Conservation (phyloP, 164 flowering plant species). For the Cinnamomum chago region DNA sequence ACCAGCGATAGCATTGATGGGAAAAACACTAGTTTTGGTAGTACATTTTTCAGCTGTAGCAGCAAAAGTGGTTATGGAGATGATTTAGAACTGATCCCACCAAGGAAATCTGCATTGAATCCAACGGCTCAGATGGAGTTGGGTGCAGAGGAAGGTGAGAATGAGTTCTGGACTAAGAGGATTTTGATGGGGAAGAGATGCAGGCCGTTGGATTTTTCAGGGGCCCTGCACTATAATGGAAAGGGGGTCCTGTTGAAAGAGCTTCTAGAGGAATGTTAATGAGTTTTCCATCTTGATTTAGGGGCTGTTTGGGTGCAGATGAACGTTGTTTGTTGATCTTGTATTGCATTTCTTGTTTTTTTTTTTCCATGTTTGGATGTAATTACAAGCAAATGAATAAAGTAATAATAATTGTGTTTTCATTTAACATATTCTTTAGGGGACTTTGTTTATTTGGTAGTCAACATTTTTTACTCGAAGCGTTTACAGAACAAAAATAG, state of each 20-base stretch:
- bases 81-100: not conserved
- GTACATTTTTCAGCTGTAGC: not conserved
- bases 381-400: too few relatives aligned
- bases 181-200: constrained; percentile 60
- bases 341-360: too few relatives aligned
- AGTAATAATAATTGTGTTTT: too few relatives aligned
- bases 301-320: too few relatives aligned
- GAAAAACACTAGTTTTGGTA: not conserved
- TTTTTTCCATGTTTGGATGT: too few relatives aligned
- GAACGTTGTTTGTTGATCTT: too few relatives aligned
- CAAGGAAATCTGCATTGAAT: constrained; percentile 1
- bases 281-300: not conserved
- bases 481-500: too few relatives aligned
- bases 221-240: constrained; percentile 29
- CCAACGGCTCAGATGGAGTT: not conserved
- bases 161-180: constrained; percentile 61
- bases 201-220: constrained; percentile 38
- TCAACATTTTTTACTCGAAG: too few relatives aligned
- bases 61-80: not conserved
- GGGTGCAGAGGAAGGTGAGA: not conserved
- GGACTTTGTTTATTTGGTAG: too few relatives aligned
- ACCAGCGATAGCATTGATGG: not conserved
- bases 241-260: constrained; percentile 29
- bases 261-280: not conserved
- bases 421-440: too few relatives aligned